These are phyloP conservation scores for Cadophora malorum DNA, from an alignment of 2,329 filamentous ascomycete genomes.

Conservation along the genomic window DNA sequence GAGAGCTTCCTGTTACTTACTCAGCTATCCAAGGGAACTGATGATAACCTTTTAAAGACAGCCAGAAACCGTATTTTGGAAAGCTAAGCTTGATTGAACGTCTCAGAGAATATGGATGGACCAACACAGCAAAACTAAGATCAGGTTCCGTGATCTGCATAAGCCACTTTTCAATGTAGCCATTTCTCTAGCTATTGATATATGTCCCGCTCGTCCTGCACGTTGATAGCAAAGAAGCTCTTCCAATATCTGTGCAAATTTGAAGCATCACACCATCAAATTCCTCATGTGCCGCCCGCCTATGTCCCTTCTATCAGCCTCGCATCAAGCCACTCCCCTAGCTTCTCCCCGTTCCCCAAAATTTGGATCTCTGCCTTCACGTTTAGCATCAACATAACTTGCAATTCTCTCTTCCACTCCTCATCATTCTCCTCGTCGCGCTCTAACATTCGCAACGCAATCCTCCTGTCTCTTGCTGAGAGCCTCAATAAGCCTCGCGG, in stretches of 20 bases:
- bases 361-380: conserved; percentile 81
- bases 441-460: conserved; percentile 60
- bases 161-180: background rate
- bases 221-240: background rate
- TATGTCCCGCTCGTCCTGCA: background rate
- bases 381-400: conserved; percentile 76
- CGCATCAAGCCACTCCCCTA: conserved; percentile 43
- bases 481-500: conserved; percentile 24
- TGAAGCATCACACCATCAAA: too few relatives aligned
- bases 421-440: conserved; percentile 46
- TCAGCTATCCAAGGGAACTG: too few relatives aligned
- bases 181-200: background rate
- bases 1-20: too few relatives aligned
- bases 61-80: too few relatives aligned
- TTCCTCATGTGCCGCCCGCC: too few relatives aligned
- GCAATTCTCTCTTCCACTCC: conserved; percentile 63
- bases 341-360: conserved; percentile 53
- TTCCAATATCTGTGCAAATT: background rate
- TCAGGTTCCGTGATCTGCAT: too few relatives aligned
- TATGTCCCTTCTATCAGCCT: conserved; percentile 24
- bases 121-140: too few relatives aligned
- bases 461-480: conserved; percentile 56
- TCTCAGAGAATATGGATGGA: too few relatives aligned
- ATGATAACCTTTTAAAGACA: too few relatives aligned
- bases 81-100: too few relatives aligned